Evolutionary conservation across 2,329 filamentous ascomycete species (phyloP).

Genomic region (Fusarium sp.): DNA sequence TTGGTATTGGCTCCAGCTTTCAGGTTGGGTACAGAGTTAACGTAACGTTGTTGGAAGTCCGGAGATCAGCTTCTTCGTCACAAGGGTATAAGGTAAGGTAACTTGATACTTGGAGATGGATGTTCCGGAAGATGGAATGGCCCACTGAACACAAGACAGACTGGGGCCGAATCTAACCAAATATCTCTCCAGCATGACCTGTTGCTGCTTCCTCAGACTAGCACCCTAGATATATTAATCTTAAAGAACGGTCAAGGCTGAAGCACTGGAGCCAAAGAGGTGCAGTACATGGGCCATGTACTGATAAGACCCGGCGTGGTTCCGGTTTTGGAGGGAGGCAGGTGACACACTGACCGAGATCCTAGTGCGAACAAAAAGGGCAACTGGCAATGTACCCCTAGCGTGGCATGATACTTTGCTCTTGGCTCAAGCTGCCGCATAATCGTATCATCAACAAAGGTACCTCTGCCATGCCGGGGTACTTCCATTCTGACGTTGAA

Average conservation of each 20-base stretch:
- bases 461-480: conserved; percentile 21
- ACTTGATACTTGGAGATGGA: conserved; percentile 25
- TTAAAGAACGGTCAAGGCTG: conserved; percentile 32
- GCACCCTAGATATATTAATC: conserved; percentile 6
- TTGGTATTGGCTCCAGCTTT: conserved; percentile 31
- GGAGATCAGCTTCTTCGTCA: conserved; percentile 22
- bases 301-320: conserved; percentile 44
- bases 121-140: conserved; percentile 11
- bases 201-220: conserved; percentile 3
- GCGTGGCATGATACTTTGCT: conserved; percentile 24
- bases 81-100: conserved; percentile 41
- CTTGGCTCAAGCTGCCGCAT: conserved; percentile 13
- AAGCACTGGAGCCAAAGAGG: conserved; percentile 27
- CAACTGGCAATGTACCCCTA: conserved; percentile 28
- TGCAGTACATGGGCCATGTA: conserved; percentile 40
- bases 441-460: conserved; percentile 13
- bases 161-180: conserved; percentile 31
- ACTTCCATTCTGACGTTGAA: conserved; percentile 31
- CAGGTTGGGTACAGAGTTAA: conserved; percentile 36
- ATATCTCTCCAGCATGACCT: conserved; percentile 23
- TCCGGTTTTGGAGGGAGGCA: conserved; percentile 32
- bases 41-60: conserved; percentile 28
- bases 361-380: conserved; percentile 30
- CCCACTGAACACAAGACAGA: conserved; percentile 24
- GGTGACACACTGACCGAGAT: conserved; percentile 35